phyloP scores from a whole-genome alignment of 1,139 yeast genomes.

The Scheffersomyces quercinus region DNA sequence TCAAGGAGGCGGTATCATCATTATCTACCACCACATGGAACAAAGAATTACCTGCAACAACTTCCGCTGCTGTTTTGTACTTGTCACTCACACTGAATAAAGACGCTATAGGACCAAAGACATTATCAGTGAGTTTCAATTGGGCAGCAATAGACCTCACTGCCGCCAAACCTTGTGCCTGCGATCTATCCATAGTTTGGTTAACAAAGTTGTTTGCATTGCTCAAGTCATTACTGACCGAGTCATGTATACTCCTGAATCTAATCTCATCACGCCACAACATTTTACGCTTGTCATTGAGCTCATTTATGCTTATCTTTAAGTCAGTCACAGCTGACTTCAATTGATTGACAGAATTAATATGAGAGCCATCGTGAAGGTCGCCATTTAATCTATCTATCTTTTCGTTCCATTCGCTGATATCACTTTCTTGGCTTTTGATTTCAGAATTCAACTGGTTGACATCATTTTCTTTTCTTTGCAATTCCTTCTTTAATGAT shows the following conservation, averaged over 20 bases:
- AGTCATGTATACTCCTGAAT: constrained; percentile 53
- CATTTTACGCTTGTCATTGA: constrained; percentile 66
- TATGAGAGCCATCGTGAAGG: constrained; percentile 22
- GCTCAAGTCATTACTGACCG: constrained; percentile 55
- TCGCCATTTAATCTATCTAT: constrained; percentile 38
- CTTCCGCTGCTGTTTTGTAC: constrained; percentile 84
- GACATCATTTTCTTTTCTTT: constrained; percentile 25
- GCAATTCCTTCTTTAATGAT: constrained; percentile 18
- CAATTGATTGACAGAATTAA: constrained; percentile 23
- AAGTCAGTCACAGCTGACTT: constrained; percentile 36
- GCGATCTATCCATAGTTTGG: constrained; percentile 74
- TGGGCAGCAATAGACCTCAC: constrained; percentile 60
- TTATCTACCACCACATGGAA: constrained; percentile 89
- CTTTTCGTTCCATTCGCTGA: constrained; percentile 33
- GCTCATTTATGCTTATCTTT: constrained; percentile 41
- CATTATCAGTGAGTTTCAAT: constrained; percentile 56
- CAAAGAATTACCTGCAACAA: constrained; percentile 81
- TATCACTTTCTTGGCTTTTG: constrained; percentile 15
- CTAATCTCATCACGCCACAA: constrained; percentile 83
- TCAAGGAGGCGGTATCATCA: constrained; percentile 76
- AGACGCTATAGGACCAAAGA: constrained; percentile 85
- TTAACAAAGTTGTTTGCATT: constrained; percentile 60
- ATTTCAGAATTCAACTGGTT: constrained; percentile 21
- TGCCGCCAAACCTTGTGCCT: constrained; percentile 68
- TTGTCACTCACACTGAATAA: constrained; percentile 78